Evolutionary conservation across 257 asterid genomes (phyloP), one percentile per base, ranked within the genome.

Genomic region (Paulownia fortunei): DNA sequence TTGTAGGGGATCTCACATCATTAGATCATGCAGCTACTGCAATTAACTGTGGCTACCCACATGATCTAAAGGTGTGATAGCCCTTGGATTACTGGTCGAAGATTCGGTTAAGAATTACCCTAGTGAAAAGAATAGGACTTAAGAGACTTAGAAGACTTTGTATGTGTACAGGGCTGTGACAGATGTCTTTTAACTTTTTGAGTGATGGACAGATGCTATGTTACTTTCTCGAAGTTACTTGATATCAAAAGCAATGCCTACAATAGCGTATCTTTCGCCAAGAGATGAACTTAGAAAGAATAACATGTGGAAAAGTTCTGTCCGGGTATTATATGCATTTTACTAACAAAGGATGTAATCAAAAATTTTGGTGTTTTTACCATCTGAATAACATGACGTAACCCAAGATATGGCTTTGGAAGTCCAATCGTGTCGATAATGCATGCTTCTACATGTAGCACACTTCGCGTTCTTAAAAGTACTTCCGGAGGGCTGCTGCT

Each of bases 341-440:
- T 4, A 51, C 55, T 47, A 16, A 51, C 51, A 10, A 44, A n/a
- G 56, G 56, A 54, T 54, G 27, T 56, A 39, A 41, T 66, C 19
- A 13, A 23, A 66, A 11, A 2, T 21, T n/a, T 12, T 41, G 27
- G 18, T 39, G 21, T 21, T 36, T 3, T 18, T 58, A 24, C 65
- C 16, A 15, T 59, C 46, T 9, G 78, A 73, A 73, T 44, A 58
- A 41, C 72, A 52, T 54, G 56, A 54, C 34, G 36, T 76, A 49
- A 23, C 6, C 52, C 46, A 24, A n/a, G 61, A 44, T 39, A 19
- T 55, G 56, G 54, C 8, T 54, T 39, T 44, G 74, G 54, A 67
- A 6, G 13, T 75, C 37, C 51, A 49, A 36, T 34, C 30, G 26
- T 49, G 42, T 21, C 18, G 26, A 34, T 62, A 19, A 47, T 46